Percentiles rank a stretch among this genome's conserved stretches.
These are phyloP conservation scores for maize (Zea mays) DNA, from an alignment of 176 grass and related monocot genomes.

Conservation along the genomic window Zm-B73-REFERENCE-NAM-5.0 NC_050099.1:189126001-189126500, in stretches of 20 bases:
- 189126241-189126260: constrained; percentile 66
- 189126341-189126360: constrained; percentile 59
- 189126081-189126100: constrained; percentile 58
- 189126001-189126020: constrained; percentile 37
- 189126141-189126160: constrained; percentile 73
- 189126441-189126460: constrained; percentile 16
- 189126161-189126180: constrained; percentile 82
- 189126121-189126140: constrained; percentile 70
- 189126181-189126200: constrained; percentile 77
- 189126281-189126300: constrained; percentile 74
- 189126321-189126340: constrained; percentile 66
- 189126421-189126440: constrained; percentile 58
- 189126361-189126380: constrained; percentile 64
- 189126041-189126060: constrained; percentile 25
- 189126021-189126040: constrained; percentile 40
- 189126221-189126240: constrained; percentile 56
- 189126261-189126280: constrained; percentile 71
- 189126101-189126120: constrained; percentile 84
- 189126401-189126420: constrained; percentile 75
- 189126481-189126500: neutral
- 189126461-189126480: constrained; percentile 34
- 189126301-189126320: constrained; percentile 71
- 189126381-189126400: constrained; percentile 88
- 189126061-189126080: constrained; percentile 28
- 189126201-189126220: constrained; percentile 69